Base-by-base conservation (phyloP, 1,284 basidiomycete genomes). In the Apiotrichum gamsii region DNA sequence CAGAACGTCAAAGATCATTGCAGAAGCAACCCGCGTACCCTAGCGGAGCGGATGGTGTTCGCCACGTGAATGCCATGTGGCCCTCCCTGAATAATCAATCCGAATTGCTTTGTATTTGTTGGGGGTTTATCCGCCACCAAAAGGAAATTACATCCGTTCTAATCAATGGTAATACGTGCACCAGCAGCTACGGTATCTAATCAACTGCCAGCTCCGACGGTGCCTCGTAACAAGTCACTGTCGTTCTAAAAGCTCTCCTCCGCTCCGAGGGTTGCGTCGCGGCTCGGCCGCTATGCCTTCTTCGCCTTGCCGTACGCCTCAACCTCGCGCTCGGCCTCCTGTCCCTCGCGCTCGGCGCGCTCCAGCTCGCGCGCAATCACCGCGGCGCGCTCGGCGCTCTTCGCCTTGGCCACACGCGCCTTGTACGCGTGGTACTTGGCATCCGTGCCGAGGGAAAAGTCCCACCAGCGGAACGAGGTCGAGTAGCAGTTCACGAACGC, bases 381-480 rank as follows among this genome's bases (percentile, higher is more conserved):
- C 21, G 58, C 61, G 11, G 58, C 62, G 47, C 63, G 67, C 62
- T 57, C 80, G 74, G 47, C 52, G 6, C 77, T 79, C 66, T 80
- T 78, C 53, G 75, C 78, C 21, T 73, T 73, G 21, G 66, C 62
- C 15, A 89, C 71, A 31, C 81, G 80, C 36, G 73, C 74, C 58
- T 82, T 80, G 77, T 90, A 89, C 35, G 79, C 81, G 18, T 76
- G 80, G 75, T 90, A 94, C 77, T 66, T 88, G 74, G 76, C 72
- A 64, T 94, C 89, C 8, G 90, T 93, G 55, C 89, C 90, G 65
- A 86, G 83, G 58, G 88, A 74, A 58, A 78, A 79, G 71, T 94
- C 90, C 76, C 87, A 90, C 85, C 87, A 93, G 45, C 90, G 81
- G 82, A 94, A 94, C 15, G 84, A 87, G 25, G 90, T 91, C 16